Conservation (phyloP, 257 asterid genomes). For the Solanum appendiculatum region DNA sequence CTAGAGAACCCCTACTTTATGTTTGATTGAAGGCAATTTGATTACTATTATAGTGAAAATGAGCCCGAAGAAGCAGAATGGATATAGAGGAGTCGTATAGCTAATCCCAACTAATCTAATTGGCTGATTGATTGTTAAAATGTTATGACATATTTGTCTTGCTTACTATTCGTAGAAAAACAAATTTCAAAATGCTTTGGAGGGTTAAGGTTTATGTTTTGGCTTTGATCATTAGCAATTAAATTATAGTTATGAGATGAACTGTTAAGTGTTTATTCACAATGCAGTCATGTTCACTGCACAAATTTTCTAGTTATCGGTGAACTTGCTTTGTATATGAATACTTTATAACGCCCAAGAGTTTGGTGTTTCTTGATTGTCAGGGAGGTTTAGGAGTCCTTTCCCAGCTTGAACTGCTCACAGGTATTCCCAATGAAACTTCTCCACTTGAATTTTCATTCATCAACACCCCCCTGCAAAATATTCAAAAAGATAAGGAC, state of each 20-base stretch:
- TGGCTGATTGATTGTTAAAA: not conserved
- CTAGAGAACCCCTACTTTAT: not conserved
- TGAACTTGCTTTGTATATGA: not conserved
- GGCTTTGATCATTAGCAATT: not conserved
- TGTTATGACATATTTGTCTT: not conserved
- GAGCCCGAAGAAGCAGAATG: not conserved
- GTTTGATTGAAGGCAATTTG: not conserved
- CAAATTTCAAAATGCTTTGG: not conserved
- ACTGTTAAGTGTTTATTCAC: not conserved
- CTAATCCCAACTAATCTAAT: not conserved
- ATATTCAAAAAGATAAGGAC: not conserved
- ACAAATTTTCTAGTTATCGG: not conserved
- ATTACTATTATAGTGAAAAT: not conserved
- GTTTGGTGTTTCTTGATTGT: not conserved
- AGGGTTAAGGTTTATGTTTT: not conserved
- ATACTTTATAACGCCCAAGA: not conserved
- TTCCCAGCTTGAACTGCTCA: slow-evolving; percentile 48
- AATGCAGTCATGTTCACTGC: not conserved
- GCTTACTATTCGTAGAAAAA: not conserved
- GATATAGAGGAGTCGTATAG: not conserved
- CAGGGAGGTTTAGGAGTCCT: slow-evolving; percentile 47
- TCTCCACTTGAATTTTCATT: not conserved
- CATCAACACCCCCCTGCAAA: not conserved
- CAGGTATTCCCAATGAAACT: slow-evolving; percentile 25
- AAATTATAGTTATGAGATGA: not conserved